Evolutionary conservation across 306 rosid genomes (phyloP), one percentile per base, ranked within the genome.

Genomic region (Prunus kanzakura): DNA sequence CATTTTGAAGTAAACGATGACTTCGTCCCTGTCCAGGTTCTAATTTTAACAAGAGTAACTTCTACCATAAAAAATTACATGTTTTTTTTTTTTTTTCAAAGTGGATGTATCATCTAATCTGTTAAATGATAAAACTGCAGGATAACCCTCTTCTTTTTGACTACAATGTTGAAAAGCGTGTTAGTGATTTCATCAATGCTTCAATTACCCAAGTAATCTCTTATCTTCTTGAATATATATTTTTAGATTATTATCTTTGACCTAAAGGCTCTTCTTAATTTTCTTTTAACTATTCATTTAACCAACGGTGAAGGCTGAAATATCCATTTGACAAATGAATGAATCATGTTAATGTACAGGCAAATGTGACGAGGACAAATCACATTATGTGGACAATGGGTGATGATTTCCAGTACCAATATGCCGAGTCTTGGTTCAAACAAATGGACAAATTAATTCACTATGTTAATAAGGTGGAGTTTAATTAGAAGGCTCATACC

Each of bases 341-440:
- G 76, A 79, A 77, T 55, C 55, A 41, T 66, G 60, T 67, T 35
- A 68, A 16, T 75, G 30, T 73, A 27, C 79, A 94, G 98, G 94
- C 88, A 64, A 94, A 90, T 79, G 90, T 94, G 78, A 94, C 98
- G 1, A 85, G 91, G 87, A 85, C 91, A 23, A 90, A 87, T 75
- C 98, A 94, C 78, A 85, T 94, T 38, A 94, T 94, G 97, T 94
- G 94, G 94, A 94, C 98, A 63, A 94, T 94, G 98, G 98, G 98
- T 55, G 97, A 91, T 82, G 98, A 94, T 87, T 94, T 94, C 74
- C 78, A 50, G 73, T 94, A 94, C 85, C 97, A 91, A 75, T 90
- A 91, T 87, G 98, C 97, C 6, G 98, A 94, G 76, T 72, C 89
- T 68, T 94, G 97, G 98, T 94, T 91, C 76, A 94, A 86, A 75